Conservation (phyloP, 176 grass and related monocot genomes). For the Elaeis guineensis region DNA sequence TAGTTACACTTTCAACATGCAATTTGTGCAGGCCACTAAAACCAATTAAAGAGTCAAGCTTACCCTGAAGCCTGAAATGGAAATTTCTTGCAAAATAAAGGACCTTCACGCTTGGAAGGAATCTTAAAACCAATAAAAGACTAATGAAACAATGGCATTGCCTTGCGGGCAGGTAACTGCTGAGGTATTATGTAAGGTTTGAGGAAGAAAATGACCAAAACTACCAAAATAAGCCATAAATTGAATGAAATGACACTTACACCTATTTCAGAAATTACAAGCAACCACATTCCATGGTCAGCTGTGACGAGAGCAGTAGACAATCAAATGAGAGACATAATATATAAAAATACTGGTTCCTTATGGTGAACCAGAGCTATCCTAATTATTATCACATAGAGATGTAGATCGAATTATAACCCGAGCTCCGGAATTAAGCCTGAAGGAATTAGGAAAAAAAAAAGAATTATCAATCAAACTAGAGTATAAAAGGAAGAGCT, state of each 20-base stretch:
- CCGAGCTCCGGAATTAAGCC: constrained; percentile 93
- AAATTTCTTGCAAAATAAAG: background rate
- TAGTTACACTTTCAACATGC: no score
- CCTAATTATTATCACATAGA: constrained; percentile 60
- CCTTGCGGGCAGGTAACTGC: background rate
- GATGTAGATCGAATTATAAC: constrained; percentile 83
- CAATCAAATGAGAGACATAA: constrained; percentile 1
- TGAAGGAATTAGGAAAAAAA: constrained; percentile 30
- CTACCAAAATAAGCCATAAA: constrained; percentile 35
- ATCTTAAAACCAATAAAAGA: background rate
- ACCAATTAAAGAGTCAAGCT: no score
- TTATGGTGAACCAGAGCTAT: constrained; percentile 54
- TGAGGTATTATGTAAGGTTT: no score
- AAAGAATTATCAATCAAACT: constrained; percentile 18
- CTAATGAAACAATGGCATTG: background rate
- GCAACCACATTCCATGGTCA: background rate
- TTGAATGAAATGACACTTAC: constrained; percentile 21
- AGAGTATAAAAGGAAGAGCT: constrained; percentile 7
- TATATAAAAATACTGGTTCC: constrained; percentile 19
- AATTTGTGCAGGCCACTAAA: no score
- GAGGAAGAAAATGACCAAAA: constrained; percentile 11
- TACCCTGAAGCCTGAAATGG: no score
- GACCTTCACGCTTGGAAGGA: background rate
- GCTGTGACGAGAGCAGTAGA: background rate
- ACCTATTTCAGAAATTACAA: no score